Percentiles rank a stretch among this genome's conserved stretches.
Conservation (phyloP, 768 basidiomycete species). For the Stropharia rugosoannulata region DNA sequence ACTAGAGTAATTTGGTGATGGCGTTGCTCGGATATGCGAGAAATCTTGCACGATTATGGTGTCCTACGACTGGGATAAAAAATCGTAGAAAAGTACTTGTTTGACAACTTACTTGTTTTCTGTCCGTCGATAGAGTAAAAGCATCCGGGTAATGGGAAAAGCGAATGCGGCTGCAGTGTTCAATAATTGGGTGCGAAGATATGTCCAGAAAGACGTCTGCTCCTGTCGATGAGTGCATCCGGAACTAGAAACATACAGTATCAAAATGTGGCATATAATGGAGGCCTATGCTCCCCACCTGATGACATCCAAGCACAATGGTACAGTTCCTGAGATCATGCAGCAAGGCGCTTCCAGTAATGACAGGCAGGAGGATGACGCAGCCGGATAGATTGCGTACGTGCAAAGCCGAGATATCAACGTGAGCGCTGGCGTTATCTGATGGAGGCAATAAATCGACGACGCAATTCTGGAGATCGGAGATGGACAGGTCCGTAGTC, state of each 20-base stretch:
- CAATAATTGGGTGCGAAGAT: conserved; percentile 77
- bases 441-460: conserved; percentile 53
- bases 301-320: conserved; percentile 76
- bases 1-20: conserved; percentile 75
- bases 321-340: conserved; percentile 62
- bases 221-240: conserved; percentile 74
- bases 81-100: neutral
- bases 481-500: conserved; percentile 58
- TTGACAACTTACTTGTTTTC: conserved; percentile 16
- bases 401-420: conserved; percentile 58
- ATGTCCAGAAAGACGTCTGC: conserved; percentile 69
- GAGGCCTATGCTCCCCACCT: conserved; percentile 46
- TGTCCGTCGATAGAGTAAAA: conserved; percentile 18
- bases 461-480: conserved; percentile 65
- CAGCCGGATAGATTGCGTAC: conserved; percentile 58
- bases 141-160: conserved; percentile 62
- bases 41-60: conserved; percentile 74
- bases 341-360: conserved; percentile 73
- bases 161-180: conserved; percentile 60
- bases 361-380: conserved; percentile 61
- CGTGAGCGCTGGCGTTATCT: neutral
- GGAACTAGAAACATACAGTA: conserved; percentile 52
- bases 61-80: conserved; percentile 22
- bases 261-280: neutral
- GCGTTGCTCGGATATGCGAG: conserved; percentile 73